Base-by-base conservation (phyloP, 768 basidiomycete species). In the Suillus weaverae region DNA sequence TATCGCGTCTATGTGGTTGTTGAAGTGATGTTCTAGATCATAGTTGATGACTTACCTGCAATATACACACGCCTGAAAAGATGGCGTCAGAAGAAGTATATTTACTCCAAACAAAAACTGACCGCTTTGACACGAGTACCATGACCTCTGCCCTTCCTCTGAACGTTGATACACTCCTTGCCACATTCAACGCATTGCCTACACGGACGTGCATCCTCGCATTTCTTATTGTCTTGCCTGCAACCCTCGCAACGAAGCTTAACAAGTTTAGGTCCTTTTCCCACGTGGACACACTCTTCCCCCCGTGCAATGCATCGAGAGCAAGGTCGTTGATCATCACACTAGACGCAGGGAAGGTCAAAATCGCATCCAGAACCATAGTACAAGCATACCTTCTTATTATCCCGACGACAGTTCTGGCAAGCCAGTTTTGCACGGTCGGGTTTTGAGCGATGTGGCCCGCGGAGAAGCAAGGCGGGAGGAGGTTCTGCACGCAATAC, bases 321-420 rank as follows among this genome's bases (percentile, higher is more conserved):
- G 72, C 87, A 89, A 14, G 88, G 88, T 26, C 86, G 82, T 66
- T 86, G 81, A 68, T 87, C 82, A 57, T 88, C 86, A 68, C 87
- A 89, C 87, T 89, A 60, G 32, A 44, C 16, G 22, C 4, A 57
- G 35, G 59, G 36, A 65, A 41, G 26, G 57, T 56, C 6, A 66
- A 44, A 30, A 54, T 54, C 18, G 16, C 43, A 22, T 39, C 36
- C 32, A 46, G 30, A 39, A 66, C 20, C 30, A 48, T 18, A 56
- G 26, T 50, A 50, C 53, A 50, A 36, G 61, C 70, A 6, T 61
- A 82, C 87, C 85, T 89, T 88, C 73, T 88, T 88, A 70, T 89
- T 89, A 68, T 87, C 87, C 66, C 82, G 82, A 35, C 86, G 82
- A 73, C 88, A 89, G 59, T 76, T 83, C 68, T 82, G 80, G 73